A percentile compares a stretch with the other conserved stretches of the same genome.
These are phyloP conservation scores for Xerocomus cyaneibrunnescens DNA, from an alignment of 1,284 basidiomycete species.

Conservation along the genomic window DNA sequence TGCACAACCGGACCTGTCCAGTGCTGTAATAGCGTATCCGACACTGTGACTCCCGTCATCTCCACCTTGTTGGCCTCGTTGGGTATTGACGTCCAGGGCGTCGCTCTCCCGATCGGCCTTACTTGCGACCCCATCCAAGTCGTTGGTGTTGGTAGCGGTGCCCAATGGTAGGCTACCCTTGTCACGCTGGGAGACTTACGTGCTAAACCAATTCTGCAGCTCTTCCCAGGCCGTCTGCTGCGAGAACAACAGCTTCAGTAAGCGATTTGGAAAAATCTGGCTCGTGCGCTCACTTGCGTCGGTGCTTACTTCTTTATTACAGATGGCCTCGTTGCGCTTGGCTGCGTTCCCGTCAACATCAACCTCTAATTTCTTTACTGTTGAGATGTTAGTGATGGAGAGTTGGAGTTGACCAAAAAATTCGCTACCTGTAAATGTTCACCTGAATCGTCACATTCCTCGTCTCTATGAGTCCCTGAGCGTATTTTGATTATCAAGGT, in stretches of 20 bases:
- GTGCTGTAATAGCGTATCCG: background rate
- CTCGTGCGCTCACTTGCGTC: background rate
- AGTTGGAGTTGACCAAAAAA: background rate
- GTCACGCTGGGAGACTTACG: no score
- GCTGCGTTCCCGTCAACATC: constrained; percentile 1
- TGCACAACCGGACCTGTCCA: background rate
- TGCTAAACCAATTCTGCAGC: background rate
- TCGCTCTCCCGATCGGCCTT: background rate
- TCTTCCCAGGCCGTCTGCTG: constrained; percentile 2
- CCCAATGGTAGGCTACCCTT: no score
- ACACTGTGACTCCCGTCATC: background rate
- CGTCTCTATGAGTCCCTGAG: background rate
- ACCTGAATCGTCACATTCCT: background rate
- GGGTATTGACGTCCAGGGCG: background rate
- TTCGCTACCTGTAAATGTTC: background rate
- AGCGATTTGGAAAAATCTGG: background rate
- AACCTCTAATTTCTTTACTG: background rate
- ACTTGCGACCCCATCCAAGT: no score
- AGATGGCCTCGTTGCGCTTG: constrained; percentile 1
- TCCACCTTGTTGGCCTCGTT: background rate
- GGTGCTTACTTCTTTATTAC: background rate
- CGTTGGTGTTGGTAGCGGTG: no score
- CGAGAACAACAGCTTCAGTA: background rate
- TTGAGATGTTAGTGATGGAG: background rate
- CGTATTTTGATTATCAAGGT: background rate